phyloP scores from a whole-genome alignment of 2,329 filamentous ascomycete genomes.

The Neopestalotiopsis clavispora region DNA sequence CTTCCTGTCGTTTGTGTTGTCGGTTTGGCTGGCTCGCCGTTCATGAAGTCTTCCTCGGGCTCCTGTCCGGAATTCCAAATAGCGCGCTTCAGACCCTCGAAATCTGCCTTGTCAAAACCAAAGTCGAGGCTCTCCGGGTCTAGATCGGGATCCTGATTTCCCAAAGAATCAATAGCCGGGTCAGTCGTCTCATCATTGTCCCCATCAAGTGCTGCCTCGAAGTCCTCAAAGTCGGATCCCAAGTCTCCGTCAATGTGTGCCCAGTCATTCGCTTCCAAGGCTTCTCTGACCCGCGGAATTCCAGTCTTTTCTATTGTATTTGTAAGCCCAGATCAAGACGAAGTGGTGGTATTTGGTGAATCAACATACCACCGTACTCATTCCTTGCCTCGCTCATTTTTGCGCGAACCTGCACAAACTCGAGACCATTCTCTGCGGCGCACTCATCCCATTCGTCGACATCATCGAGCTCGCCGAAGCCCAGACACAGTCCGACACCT shows the following conservation, averaged over 20 bases:
- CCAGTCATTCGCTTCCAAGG: conserved; percentile 72
- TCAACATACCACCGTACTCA: conserved; percentile 62
- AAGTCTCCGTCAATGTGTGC: conserved; percentile 40
- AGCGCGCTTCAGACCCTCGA: conserved; percentile 55
- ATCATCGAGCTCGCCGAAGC: conserved; percentile 51
- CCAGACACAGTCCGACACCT: conserved; percentile 65
- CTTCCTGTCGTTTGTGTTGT: not conserved
- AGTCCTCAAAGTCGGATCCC: conserved; percentile 38
- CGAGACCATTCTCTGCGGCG: conserved; percentile 61
- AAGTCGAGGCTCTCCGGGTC: conserved; percentile 57
- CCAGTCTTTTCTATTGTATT: conserved; percentile 58
- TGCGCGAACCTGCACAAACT: conserved; percentile 63
- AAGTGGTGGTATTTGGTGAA: not conserved
- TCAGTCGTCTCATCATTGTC: conserved; percentile 30
- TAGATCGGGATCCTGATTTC: conserved; percentile 29
- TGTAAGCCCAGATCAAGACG: not conserved
- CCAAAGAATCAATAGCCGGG: conserved; percentile 32
- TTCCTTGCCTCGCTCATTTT: conserved; percentile 49
- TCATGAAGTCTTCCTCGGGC: conserved; percentile 26
- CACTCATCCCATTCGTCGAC: conserved; percentile 66
- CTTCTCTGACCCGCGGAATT: conserved; percentile 62
- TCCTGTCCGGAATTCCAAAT: conserved; percentile 50
- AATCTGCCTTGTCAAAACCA: conserved; percentile 57
- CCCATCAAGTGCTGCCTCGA: conserved; percentile 36
- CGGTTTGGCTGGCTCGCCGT: conserved; percentile 24